Conservation (phyloP, 306 rosid species). For the Ammopiptanthus mongolicus region DNA sequence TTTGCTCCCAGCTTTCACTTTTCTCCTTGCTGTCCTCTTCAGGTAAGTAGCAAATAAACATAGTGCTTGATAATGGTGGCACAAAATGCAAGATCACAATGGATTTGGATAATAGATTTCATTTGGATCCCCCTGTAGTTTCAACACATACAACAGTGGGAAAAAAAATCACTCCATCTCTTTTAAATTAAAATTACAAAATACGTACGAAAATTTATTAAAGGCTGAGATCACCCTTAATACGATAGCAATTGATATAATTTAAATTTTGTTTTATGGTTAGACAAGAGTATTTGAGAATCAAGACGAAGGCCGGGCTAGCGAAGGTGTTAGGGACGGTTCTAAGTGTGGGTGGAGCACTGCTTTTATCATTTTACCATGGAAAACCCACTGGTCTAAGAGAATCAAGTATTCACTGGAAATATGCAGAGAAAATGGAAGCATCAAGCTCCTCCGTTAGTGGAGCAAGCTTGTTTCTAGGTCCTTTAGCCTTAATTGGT, state of each 20-base stretch:
- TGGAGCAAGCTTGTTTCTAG: constrained; percentile 29
- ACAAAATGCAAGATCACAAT: too few species aligned
- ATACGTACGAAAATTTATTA: too few species aligned
- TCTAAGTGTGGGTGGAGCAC: constrained; percentile 66
- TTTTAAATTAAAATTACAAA: too few species aligned
- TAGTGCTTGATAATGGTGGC: not conserved
- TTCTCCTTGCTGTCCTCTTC: constrained; percentile 64
- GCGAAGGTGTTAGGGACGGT: constrained; percentile 62
- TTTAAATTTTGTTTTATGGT: not conserved
- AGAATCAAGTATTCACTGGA: constrained; percentile 61
- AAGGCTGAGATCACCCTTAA: not conserved
- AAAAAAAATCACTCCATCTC: too few species aligned
- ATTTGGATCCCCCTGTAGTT: too few species aligned
- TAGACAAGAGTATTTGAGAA: constrained; percentile 60
- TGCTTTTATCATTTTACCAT: constrained; percentile 72
- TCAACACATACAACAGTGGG: too few species aligned
- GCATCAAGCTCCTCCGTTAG: constrained; percentile 12
- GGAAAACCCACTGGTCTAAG: constrained; percentile 44
- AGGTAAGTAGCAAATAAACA: constrained; percentile 30
- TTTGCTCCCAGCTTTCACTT: constrained; percentile 77
- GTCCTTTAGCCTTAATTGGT: constrained; percentile 41
- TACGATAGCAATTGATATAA: not conserved
- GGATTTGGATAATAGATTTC: too few species aligned
- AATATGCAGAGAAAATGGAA: constrained; percentile 36
- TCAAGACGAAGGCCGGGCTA: constrained; percentile 42